A percentile compares a stretch with the other conserved stretches of the same genome.
These are phyloP conservation scores for Nasturtium officinale DNA, from an alignment of 345 rosid species.

Conservation along the genomic window DNA sequence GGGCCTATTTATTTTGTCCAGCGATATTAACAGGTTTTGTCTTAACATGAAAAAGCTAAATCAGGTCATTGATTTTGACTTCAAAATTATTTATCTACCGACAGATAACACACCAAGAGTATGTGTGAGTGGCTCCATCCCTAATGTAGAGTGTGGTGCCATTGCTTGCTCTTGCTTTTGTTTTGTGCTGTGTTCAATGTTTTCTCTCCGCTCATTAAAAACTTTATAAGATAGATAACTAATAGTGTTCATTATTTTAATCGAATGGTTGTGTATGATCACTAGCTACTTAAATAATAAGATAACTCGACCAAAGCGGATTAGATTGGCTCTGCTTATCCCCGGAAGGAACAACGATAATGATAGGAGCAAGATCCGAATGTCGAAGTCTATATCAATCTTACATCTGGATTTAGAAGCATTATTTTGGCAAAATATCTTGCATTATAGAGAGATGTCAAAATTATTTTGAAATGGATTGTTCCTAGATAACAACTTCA, in stretches of 20 bases:
- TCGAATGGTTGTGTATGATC: neutral
- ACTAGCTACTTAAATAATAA: neutral
- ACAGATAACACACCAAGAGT: constrained; percentile 24
- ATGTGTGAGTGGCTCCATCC: constrained; percentile 22
- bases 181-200: constrained; percentile 25
- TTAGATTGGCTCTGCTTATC: neutral
- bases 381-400: neutral
- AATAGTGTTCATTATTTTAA: neutral
- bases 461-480: neutral
- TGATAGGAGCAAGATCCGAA: neutral
- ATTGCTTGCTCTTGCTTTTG: constrained; percentile 2
- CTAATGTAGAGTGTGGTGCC: constrained; percentile 9
- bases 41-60: constrained; percentile 24
- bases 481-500: neutral
- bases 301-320: neutral
- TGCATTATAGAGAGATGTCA: neutral
- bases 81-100: constrained; percentile 33
- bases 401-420: neutral
- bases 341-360: neutral
- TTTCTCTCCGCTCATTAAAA: neutral
- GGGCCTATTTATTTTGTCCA: constrained; percentile 38
- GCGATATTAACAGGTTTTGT: constrained; percentile 35
- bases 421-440: neutral
- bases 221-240: neutral
- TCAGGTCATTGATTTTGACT: constrained; percentile 5